Percentiles rank a stretch among this genome's conserved stretches.
Conservation (phyloP, 805 yeast genomes). For the Debaryomyces prosopidis region DNA sequence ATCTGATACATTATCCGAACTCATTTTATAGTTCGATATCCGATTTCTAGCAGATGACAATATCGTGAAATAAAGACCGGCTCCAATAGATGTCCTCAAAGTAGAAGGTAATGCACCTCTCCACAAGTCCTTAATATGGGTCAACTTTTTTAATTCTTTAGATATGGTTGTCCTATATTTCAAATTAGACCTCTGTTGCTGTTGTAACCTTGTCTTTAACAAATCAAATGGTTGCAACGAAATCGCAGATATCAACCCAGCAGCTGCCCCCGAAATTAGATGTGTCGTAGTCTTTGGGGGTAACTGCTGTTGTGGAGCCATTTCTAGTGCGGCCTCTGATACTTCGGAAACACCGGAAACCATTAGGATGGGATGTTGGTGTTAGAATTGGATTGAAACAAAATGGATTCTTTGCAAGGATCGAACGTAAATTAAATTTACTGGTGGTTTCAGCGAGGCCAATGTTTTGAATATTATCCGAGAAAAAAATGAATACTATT, state of each 20-base stretch:
- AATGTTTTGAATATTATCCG: too few relatives aligned
- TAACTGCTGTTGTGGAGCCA: background rate
- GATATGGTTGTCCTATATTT: slow-evolving; percentile 31
- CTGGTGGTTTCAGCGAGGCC: too few relatives aligned
- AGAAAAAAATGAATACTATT: too few relatives aligned
- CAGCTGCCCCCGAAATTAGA: slow-evolving; percentile 75
- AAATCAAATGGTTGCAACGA: slow-evolving; percentile 86
- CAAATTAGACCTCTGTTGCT: slow-evolving; percentile 26
- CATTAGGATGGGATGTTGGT: background rate
- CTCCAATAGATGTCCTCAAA: slow-evolving; percentile 84
- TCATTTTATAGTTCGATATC: slow-evolving; percentile 35
- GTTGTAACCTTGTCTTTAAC: slow-evolving; percentile 79
- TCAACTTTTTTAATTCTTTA: slow-evolving; percentile 43
- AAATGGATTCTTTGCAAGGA: background rate
- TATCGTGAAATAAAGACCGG: slow-evolving; percentile 79
- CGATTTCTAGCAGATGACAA: slow-evolving; percentile 61
- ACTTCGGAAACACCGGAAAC: background rate
- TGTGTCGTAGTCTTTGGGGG: slow-evolving; percentile 38
- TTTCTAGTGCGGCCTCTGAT: background rate
- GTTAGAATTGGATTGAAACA: background rate
- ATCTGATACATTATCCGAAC: slow-evolving; percentile 1
- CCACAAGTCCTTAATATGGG: slow-evolving; percentile 64
- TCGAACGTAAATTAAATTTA: too few relatives aligned
- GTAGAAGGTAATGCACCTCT: slow-evolving; percentile 93
- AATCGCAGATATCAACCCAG: slow-evolving; percentile 82